Evolutionary conservation across 2,329 filamentous ascomycete species (phyloP).

Genomic region (Colletotrichum lupini): DNA sequence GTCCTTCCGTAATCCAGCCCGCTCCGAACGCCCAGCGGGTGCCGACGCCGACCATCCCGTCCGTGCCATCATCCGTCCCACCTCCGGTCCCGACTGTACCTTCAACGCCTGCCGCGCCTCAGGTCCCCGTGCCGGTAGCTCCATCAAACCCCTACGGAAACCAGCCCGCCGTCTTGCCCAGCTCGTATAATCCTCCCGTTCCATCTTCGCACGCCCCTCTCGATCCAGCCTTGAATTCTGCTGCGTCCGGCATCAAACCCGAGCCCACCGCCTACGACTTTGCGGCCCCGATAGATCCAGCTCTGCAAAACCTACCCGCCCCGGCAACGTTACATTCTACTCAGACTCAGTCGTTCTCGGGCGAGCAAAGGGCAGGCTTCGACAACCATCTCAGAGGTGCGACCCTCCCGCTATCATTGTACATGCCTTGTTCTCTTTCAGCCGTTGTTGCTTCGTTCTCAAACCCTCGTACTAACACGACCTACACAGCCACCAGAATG

Average conservation of each 20-base stretch:
- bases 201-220: conserved; percentile 42
- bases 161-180: conserved; percentile 56
- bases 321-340: conserved; percentile 44
- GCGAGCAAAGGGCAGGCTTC: conserved; percentile 36
- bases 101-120: conserved; percentile 39
- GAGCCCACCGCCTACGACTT: conserved; percentile 63
- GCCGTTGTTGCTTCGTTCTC: conserved; percentile 36
- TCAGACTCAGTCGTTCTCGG: conserved; percentile 43
- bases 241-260: conserved; percentile 47
- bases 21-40: conserved; percentile 63
- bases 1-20: conserved; percentile 78
- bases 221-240: conserved; percentile 39
- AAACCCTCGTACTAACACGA: conserved; percentile 55
- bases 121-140: conserved; percentile 39
- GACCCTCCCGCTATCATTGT: conserved; percentile 47
- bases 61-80: conserved; percentile 48
- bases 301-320: conserved; percentile 60
- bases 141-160: conserved; percentile 55
- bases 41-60: conserved; percentile 46
- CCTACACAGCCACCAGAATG: conserved; percentile 69
- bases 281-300: conserved; percentile 72
- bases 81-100: conserved; percentile 35
- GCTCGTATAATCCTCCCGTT: conserved; percentile 47
- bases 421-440: conserved; percentile 45
- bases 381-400: conserved; percentile 61